Evolutionary conservation across 352 stramenopile species (phyloP), one percentile per base, ranked within the genome.

Genomic region (Globisporangium perplexum): DNA sequence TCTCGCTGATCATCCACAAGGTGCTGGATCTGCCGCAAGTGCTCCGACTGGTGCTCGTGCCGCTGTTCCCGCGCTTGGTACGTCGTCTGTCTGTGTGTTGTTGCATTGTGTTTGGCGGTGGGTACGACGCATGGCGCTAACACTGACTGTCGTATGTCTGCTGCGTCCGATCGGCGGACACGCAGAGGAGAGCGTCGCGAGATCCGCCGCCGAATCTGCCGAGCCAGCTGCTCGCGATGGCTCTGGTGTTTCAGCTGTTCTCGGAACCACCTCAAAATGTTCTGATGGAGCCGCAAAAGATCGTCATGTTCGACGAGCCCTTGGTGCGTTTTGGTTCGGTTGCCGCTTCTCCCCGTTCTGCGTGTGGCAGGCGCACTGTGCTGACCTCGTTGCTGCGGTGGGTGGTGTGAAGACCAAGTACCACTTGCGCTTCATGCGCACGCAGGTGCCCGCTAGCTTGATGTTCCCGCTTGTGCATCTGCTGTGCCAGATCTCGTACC

Each of bases 401-500:
- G 18, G 30, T n/a, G 18, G 15, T n/a, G 28, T 38, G 14, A 49
- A 93, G 81, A 89, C 82, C 12, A 95, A 95, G 59, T 93, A 95
- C 24, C 78, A 93, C 47, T 50, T 91, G 48, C 80, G 85, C 2
- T 93, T 85, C 49, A 58, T 95, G 53, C 85, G 85, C 20, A 87
- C 72, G 10, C 84, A 93, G 60, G 77, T 95, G 20, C 81, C 85
- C 1, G 80, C 79, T 0, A 78, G 63, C 36, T 62, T 95, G 53
- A 88, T 93, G 77, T 95, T 95, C 53, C 85, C 74, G 33, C 63
- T 95, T 14, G 79, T 89, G 47, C 85, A 92, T 50, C 54, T 93
- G 50, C 55, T 95, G 28, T 95, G 85, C 54, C 85, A 95, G 55
- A 93, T 95, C 35, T 92, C 85, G 18, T 95, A 95, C 47, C 83